Evolutionary conservation across 352 stramenopile species (phyloP).

Genomic region (Pythium apleroticum): DNA sequence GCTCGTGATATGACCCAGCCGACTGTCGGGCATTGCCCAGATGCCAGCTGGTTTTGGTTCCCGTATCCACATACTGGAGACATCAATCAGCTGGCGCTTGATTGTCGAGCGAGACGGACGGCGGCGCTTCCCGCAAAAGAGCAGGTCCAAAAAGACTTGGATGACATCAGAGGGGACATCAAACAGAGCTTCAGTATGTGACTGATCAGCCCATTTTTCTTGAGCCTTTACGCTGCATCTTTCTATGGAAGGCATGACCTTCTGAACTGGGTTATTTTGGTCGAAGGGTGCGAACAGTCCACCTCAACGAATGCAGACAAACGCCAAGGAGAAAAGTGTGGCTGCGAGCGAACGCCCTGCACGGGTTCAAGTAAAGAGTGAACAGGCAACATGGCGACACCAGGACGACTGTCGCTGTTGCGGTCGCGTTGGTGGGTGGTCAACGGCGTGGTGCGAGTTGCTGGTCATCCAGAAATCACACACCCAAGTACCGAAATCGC

Average conservation of each 20-base stretch:
- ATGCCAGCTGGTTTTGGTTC: conserved; percentile 16
- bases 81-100: conserved; percentile 1
- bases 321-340: not conserved
- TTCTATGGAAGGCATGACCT: not conserved
- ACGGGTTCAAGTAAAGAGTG: not conserved
- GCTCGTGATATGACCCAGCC: not conserved
- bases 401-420: not conserved
- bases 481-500: not conserved
- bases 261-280: too few relatives aligned
- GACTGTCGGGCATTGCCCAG: not conserved
- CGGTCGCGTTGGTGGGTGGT: too few relatives aligned
- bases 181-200: not conserved
- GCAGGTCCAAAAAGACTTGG: conserved; percentile 2
- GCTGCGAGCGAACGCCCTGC: not conserved
- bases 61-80: not conserved
- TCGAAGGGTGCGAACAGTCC: not conserved
- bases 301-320: not conserved
- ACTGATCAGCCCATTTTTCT: not conserved
- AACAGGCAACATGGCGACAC: not conserved
- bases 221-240: not conserved
- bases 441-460: too few relatives aligned
- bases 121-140: not conserved
- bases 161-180: not conserved
- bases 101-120: not conserved
- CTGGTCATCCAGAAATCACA: not conserved